Evolutionary conservation across 805 yeast species (phyloP).

Genomic region (Cyberlindnera sargentensis): DNA sequence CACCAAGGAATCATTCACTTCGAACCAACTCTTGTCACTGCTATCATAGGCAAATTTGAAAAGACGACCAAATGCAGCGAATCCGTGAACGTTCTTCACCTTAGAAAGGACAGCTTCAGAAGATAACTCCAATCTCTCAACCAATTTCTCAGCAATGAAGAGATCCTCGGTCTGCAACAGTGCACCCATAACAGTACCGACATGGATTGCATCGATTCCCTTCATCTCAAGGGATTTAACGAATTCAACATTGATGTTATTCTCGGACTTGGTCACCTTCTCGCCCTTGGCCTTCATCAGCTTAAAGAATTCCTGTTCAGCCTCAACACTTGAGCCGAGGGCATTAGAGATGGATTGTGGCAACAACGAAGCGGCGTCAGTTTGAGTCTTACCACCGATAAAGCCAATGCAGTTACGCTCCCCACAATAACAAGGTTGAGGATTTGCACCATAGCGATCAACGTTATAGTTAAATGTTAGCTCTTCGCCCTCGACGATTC

Average conservation of each 20-base stretch:
- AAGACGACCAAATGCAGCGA: slow-evolving; percentile 63
- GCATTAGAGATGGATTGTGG: slow-evolving; percentile 86
- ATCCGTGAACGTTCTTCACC: slow-evolving; percentile 79
- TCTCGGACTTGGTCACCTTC: slow-evolving; percentile 43
- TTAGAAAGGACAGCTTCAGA: slow-evolving; percentile 45
- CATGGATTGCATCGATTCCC: slow-evolving; percentile 48
- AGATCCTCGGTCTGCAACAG: slow-evolving; percentile 70
- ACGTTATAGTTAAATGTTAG: slow-evolving; percentile 81
- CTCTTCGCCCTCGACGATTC: slow-evolving; percentile 74
- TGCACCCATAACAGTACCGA: slow-evolving; percentile 73
- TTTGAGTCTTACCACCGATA: slow-evolving; percentile 95
- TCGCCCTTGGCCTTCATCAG: slow-evolving; percentile 44
- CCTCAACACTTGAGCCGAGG: slow-evolving; percentile 60
- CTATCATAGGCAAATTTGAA: slow-evolving; percentile 30
- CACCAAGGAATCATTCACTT: slow-evolving; percentile 34
- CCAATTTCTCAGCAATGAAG: slow-evolving; percentile 54
- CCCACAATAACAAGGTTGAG: slow-evolving; percentile 93
- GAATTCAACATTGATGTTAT: slow-evolving; percentile 57
- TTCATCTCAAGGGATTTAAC: slow-evolving; percentile 49
- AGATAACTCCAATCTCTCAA: slow-evolving; percentile 58
- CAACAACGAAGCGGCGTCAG: slow-evolving; percentile 77
- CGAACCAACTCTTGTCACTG: slow-evolving; percentile 6
- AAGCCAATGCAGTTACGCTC: slow-evolving; percentile 87
- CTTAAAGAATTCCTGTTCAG: slow-evolving; percentile 68
- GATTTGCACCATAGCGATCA: slow-evolving; percentile 91